Conservation (phyloP, 163 green algal genomes). For the Scenedesmus sp. region DNA sequence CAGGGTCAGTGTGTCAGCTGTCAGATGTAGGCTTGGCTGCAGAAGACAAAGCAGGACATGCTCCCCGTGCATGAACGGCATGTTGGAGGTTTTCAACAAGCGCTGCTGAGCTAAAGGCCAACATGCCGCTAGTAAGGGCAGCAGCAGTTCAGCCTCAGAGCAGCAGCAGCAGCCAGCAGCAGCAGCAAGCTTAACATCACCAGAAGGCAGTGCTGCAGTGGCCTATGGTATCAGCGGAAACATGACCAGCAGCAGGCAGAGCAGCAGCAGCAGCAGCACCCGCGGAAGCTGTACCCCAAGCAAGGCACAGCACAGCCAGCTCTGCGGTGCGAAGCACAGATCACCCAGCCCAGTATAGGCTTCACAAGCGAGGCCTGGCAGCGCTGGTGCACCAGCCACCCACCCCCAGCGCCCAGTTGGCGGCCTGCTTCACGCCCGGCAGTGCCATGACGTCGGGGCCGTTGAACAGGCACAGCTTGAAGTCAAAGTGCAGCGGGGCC, state of each 20-base stretch:
- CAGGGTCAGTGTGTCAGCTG: neutral
- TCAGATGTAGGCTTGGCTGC: neutral
- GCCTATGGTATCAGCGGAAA: neutral
- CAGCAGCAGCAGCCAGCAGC: conserved; percentile 51
- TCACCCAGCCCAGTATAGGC: too few relatives aligned
- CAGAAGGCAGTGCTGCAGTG: too few relatives aligned
- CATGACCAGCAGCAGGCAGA: neutral
- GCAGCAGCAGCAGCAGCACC: neutral
- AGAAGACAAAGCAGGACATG: neutral
- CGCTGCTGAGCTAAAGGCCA: too few relatives aligned
- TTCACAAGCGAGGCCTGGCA: neutral
- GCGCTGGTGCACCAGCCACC: neutral
- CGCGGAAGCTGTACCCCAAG: neutral
- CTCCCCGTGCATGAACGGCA: too few relatives aligned
- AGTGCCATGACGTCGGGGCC: conserved; percentile 77
- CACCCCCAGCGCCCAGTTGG: conserved; percentile 18
- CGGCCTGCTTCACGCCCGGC: conserved; percentile 64
- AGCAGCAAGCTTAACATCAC: too few relatives aligned
- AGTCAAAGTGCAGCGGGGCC: conserved; percentile 71
- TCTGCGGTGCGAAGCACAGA: too few relatives aligned
- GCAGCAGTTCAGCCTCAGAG: conserved; percentile 80
- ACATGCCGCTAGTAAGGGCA: too few relatives aligned
- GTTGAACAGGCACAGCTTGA: conserved; percentile 65
- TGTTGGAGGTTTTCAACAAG: too few relatives aligned
- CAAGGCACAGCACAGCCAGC: neutral